Evolutionary conservation across 1,139 yeast genomes (phyloP).

Genomic region (Tardiomyces blankii): DNA sequence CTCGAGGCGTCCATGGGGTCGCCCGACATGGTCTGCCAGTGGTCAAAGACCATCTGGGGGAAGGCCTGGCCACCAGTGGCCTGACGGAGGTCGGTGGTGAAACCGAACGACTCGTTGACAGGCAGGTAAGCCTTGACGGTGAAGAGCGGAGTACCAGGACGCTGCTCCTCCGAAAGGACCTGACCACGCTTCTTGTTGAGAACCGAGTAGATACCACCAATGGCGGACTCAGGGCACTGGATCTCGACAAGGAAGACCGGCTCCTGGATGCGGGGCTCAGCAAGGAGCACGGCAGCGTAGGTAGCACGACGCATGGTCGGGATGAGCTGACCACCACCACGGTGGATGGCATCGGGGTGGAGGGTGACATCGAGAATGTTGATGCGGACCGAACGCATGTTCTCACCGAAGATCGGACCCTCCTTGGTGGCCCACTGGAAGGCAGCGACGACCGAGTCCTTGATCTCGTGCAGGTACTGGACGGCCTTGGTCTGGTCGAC

Average conservation of each 20-base stretch:
- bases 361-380: constrained; percentile 98
- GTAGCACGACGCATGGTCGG: constrained; percentile 99
- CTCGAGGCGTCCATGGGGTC: constrained; percentile 86
- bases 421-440: constrained; percentile 99
- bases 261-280: constrained; percentile 98
- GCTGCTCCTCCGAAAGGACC: constrained; percentile 97
- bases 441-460: constrained; percentile 99
- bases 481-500: constrained; percentile 15
- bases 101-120: constrained; percentile 99
- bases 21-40: constrained; percentile 87
- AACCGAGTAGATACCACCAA: constrained; percentile 99
- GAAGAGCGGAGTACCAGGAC: constrained; percentile 99
- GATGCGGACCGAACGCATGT: constrained; percentile 89
- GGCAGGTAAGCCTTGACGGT: constrained; percentile 99
- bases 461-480: constrained; percentile 97
- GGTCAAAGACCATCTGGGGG: constrained; percentile 99
- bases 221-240: constrained; percentile 98
- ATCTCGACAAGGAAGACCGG: constrained; percentile 99
- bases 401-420: constrained; percentile 98
- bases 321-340: constrained; percentile 99
- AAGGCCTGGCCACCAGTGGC: constrained; percentile 99
- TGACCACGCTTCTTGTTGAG: constrained; percentile 99
- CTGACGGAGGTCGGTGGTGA: constrained; percentile 98
- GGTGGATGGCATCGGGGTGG: constrained; percentile 99
- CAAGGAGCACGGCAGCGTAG: constrained; percentile 95